Conservation (phyloP, 176 grass and related monocot species). For the Tillandsia fasciculata region DNA sequence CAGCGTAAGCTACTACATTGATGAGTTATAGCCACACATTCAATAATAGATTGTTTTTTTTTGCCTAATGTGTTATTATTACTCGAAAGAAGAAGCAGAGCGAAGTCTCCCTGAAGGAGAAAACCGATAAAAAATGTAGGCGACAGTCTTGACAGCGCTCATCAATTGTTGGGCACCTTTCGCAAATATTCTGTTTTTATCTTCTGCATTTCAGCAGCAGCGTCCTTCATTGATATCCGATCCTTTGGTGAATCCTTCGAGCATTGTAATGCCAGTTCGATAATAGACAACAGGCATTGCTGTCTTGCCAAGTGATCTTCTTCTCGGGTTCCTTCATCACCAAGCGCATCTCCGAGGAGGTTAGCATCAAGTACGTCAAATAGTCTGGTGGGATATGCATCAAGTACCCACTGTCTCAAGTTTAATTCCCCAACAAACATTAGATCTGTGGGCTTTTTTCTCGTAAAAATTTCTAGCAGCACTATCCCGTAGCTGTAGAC, state of each 20-base stretch:
- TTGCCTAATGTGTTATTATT: too few species aligned
- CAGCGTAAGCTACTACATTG: too few species aligned
- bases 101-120: too few species aligned
- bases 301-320: too few species aligned
- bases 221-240: constrained; percentile 21
- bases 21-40: too few species aligned
- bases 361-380: constrained; percentile 5
- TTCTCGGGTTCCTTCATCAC: neutral
- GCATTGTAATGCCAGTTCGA: constrained; percentile 16
- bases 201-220: constrained; percentile 8
- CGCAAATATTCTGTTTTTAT: neutral
- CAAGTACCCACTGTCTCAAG: constrained; percentile 22
- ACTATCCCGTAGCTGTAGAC: constrained; percentile 21
- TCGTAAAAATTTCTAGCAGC: constrained; percentile 15
- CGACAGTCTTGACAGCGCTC: too few species aligned
- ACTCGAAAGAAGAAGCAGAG: too few species aligned
- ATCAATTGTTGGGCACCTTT: neutral
- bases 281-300: neutral
- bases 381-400: constrained; percentile 14
- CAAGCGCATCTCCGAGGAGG: neutral
- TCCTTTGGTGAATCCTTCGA: neutral
- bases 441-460: constrained; percentile 13
- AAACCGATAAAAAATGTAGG: too few species aligned
- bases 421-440: constrained; percentile 19
- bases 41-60: too few species aligned